Evolutionary conservation across 2,329 filamentous ascomycete genomes (phyloP).

Genomic region (Hymenoscyphus scutula): DNA sequence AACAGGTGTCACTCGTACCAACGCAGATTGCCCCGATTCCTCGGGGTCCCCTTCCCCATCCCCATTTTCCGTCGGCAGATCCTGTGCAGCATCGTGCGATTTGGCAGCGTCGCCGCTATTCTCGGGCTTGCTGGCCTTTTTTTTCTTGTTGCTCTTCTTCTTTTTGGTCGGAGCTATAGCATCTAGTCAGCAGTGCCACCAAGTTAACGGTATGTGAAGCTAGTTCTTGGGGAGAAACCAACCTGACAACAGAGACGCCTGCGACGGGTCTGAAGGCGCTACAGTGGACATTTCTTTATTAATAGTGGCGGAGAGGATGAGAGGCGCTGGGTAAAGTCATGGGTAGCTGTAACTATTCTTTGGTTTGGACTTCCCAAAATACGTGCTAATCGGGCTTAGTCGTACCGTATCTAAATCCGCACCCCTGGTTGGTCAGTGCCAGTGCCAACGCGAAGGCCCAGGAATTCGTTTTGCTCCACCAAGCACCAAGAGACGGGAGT

Average conservation of each 20-base stretch:
- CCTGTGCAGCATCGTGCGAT: constrained; percentile 33
- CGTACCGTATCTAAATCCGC: not conserved
- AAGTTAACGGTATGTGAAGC: constrained; percentile 9
- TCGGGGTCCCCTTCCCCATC: constrained; percentile 41
- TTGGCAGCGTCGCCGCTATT: constrained; percentile 38
- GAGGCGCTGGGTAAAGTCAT: constrained; percentile 5
- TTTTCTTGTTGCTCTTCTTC: constrained; percentile 54
- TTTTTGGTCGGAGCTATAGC: constrained; percentile 49
- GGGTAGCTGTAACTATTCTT: constrained; percentile 4
- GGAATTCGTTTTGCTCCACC: not conserved
- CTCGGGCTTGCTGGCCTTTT: constrained; percentile 54
- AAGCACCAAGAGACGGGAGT: not conserved
- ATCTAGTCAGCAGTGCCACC: constrained; percentile 26
- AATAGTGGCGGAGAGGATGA: constrained; percentile 3
- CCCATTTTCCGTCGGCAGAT: constrained; percentile 40
- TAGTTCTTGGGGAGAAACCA: constrained; percentile 17
- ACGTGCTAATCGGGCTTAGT: constrained; percentile 3
- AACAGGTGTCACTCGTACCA: constrained; percentile 39
- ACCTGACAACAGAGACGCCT: constrained; percentile 33
- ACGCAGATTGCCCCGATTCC: constrained; percentile 38
- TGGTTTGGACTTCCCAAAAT: not conserved
- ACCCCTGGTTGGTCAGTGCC: not conserved
- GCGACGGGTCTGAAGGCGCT: constrained; percentile 32
- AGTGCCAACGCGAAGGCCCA: too few relatives aligned
- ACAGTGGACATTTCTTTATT: constrained; percentile 35